A percentile compares a stretch with the other conserved stretches of the same genome.
Conservation (phyloP, 148 eudicot genomes). For the Dysphania ambrosioides region DNA sequence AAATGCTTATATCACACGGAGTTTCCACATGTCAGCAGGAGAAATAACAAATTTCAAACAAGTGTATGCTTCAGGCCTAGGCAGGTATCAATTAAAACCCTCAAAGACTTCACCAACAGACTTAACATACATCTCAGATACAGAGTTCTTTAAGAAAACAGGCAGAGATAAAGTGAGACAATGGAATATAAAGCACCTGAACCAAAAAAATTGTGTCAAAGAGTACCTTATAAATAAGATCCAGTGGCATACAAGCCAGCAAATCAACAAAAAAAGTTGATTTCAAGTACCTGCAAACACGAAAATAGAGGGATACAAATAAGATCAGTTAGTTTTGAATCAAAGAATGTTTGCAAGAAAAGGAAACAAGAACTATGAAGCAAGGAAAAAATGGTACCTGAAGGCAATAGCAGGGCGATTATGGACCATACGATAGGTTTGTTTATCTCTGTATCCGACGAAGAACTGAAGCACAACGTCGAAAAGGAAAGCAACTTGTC, state of each 20-base stretch:
- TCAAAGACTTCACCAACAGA: no score
- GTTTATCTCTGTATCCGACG: constrained; percentile 73
- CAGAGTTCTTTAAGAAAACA: background rate
- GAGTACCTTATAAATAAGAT: constrained; percentile 73
- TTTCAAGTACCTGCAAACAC: constrained; percentile 66
- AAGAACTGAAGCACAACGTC: constrained; percentile 82
- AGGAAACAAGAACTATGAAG: background rate
- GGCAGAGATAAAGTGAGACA: background rate
- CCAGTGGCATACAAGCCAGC: constrained; percentile 94
- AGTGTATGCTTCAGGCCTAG: no score
- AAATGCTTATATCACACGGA: no score
- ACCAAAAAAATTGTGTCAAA: background rate
- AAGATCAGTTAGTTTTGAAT: background rate
- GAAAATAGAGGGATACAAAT: background rate
- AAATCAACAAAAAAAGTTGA: constrained; percentile 70
- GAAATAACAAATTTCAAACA: no score
- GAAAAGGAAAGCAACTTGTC: constrained; percentile 75
- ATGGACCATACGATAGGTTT: constrained; percentile 65
- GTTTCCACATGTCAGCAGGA: no score
- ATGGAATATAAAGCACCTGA: no score
- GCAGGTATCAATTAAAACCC: no score
- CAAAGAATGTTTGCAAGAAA: background rate
- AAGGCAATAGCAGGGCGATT: constrained; percentile 62
- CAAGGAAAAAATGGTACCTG: constrained; percentile 43
- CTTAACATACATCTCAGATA: no score